These are phyloP conservation scores for Hemerocallis citrina DNA, from an alignment of 106 monocot species.

Conservation along the genomic window DNA sequence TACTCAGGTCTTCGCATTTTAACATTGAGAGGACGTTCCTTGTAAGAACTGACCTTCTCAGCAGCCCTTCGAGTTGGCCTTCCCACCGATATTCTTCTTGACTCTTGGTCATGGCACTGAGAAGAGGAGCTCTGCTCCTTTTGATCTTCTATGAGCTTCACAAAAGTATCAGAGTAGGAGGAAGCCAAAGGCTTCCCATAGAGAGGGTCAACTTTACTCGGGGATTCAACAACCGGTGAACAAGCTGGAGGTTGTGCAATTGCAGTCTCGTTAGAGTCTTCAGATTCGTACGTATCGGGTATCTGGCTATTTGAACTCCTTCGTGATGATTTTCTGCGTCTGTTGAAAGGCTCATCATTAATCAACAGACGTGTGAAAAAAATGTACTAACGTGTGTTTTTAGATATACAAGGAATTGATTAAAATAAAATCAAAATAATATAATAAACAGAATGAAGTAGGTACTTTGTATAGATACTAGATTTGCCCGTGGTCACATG, in stretches of 20 bases:
- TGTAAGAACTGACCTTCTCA: slow-evolving; percentile 40
- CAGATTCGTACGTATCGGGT: slow-evolving; percentile 4
- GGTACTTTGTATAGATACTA: too few relatives aligned
- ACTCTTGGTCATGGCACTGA: slow-evolving; percentile 1
- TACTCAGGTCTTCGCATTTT: slow-evolving; percentile 40
- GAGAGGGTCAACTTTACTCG: neutral
- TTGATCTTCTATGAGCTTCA: neutral
- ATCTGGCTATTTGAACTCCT: neutral
- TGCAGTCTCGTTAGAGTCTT: neutral
- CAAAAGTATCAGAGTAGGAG: neutral
- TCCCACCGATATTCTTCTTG: slow-evolving; percentile 8
- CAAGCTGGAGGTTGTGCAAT: slow-evolving; percentile 3
- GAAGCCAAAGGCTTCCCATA: neutral
- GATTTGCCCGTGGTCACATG: too few relatives aligned
- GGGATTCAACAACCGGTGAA: neutral
- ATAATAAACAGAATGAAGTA: too few relatives aligned
- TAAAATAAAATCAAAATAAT: too few relatives aligned
- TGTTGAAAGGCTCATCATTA: neutral
- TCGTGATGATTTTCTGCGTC: slow-evolving; percentile 5
- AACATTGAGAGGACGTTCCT: slow-evolving; percentile 30
- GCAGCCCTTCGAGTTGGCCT: slow-evolving; percentile 42
- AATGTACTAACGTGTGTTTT: neutral
- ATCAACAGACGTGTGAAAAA: neutral
- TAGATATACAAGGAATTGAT: too few relatives aligned
- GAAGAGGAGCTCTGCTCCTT: neutral